phyloP scores from a whole-genome alignment of 805 yeast genomes.

The Saccharomycodes ludwigii region DNA sequence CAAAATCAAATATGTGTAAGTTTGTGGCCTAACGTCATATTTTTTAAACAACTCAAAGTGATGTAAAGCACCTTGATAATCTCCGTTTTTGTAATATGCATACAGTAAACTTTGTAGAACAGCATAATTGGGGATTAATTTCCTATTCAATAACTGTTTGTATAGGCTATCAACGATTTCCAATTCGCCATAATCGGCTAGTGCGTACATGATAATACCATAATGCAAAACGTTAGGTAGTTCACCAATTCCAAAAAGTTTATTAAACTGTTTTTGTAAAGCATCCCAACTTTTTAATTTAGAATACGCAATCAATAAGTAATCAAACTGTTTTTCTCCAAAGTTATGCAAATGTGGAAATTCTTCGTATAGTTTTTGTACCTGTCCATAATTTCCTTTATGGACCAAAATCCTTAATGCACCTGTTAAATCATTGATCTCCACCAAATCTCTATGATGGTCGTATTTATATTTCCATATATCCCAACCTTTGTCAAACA shows the following conservation, averaged over 20 bases:
- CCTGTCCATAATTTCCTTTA: no score
- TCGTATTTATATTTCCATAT: no score
- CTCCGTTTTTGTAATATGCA: conserved; percentile 16
- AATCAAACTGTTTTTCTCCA: conserved; percentile 29
- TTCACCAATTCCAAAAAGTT: conserved; percentile 39
- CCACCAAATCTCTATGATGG: no score
- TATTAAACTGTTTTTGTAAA: conserved; percentile 45
- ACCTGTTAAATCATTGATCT: no score
- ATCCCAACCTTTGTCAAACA: no score
- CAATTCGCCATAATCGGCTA: conserved; percentile 38
- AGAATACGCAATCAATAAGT: conserved; percentile 35
- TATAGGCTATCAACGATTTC: conserved; percentile 38
- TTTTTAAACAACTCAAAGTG: conserved; percentile 20
- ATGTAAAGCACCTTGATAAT: conserved; percentile 15
- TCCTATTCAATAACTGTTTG: conserved; percentile 32
- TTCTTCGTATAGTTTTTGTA: no score
- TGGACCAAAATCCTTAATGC: no score
- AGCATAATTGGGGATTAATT: conserved; percentile 31
- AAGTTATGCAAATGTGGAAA: conserved; percentile 1
- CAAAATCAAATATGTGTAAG: conserved; percentile 17
- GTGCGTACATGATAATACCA: conserved; percentile 45
- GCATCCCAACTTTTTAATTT: conserved; percentile 37
- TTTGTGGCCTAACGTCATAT: conserved; percentile 17
- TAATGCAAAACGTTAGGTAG: conserved; percentile 45
- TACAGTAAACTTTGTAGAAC: conserved; percentile 18